Evolutionary conservation across 2,329 filamentous ascomycete genomes (phyloP), one percentile per base, ranked within the genome.

Genomic region (Calonectria pseudoturangicola): DNA sequence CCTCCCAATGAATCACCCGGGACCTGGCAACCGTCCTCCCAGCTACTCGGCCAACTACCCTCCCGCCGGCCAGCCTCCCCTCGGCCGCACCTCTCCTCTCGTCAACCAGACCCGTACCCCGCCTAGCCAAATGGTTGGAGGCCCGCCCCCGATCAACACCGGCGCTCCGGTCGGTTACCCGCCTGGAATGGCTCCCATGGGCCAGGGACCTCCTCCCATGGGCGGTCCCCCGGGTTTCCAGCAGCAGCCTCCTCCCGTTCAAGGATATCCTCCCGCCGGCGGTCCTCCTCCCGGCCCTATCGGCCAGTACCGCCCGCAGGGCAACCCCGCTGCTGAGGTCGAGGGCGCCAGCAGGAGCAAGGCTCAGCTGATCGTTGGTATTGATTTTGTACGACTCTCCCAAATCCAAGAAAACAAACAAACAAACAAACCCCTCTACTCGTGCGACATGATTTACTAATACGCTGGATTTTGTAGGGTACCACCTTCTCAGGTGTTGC

Each of bases 401-500:
- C 18, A 15, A 62, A n/a, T 33, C 21, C 21, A 21, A 21, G 21
- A 21, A 21, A 21, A 21, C 21, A 21, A 21, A 21, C 21, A 21
- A 21, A 33, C 30, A 33, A 33, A 33, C 25, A 36, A 21, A 28
- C 27, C 33, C 16, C 15, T n/a, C 48, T 56, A n/a, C 50, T 28
- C 27, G 65, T 39, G 30, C 36, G 62, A 45, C 56, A 50, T n/a
- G 36, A 56, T 76, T 76, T 25, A 72, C 71, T 71, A 75, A 78
- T 33, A 25, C 64, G 62, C 18, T n/a, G 68, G 27, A 60, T 30
- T 18, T 66, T 63, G 18, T 80, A 98, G 95, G 95, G 97, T 77
- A 99, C 97, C 21, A 99, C 97, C 6, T 99, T 98, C 84, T 98
- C 97, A 3, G 97, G 97, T 83, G 96, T 98, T 75, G 97, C 97